Evolutionary conservation across 2,329 filamentous ascomycete genomes (phyloP).

Genomic region (Plenodomus tracheiphilus): DNA sequence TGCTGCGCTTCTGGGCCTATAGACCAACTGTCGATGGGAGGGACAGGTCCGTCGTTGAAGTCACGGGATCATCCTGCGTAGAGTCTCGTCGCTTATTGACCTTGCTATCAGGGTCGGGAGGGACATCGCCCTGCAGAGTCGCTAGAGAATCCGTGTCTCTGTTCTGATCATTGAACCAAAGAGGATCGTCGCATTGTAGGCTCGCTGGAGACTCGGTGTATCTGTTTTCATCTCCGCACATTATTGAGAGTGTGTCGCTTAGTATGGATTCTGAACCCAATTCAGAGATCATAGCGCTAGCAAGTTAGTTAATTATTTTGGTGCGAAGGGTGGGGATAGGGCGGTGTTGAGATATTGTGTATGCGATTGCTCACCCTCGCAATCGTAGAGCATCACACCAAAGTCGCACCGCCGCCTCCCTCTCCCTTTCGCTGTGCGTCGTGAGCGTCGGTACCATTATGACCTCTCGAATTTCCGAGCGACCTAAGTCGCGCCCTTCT

Average conservation of each 20-base stretch:
- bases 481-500: slow-evolving; percentile 26
- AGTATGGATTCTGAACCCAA: too few relatives aligned
- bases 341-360: neutral
- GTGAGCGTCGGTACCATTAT: slow-evolving; percentile 24
- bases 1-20: neutral
- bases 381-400: slow-evolving; percentile 40
- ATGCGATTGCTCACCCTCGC: slow-evolving; percentile 20
- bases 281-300: neutral
- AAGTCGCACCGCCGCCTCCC: slow-evolving; percentile 31
- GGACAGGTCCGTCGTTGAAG: too few relatives aligned
- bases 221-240: too few relatives aligned
- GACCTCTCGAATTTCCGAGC: slow-evolving; percentile 28
- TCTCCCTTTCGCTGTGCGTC: slow-evolving; percentile 9
- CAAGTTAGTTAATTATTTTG: neutral
- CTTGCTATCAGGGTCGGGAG: neutral
- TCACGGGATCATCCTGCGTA: neutral
- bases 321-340: neutral
- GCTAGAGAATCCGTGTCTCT: neutral
- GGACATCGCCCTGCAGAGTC: too few relatives aligned
- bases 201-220: too few relatives aligned
- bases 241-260: too few relatives aligned
- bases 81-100: neutral
- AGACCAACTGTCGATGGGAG: neutral
- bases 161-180: too few relatives aligned
- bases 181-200: too few relatives aligned